Evolutionary conservation across 202 grass and related monocot genomes (phyloP).

Genomic region (Setaria italica): DNA sequence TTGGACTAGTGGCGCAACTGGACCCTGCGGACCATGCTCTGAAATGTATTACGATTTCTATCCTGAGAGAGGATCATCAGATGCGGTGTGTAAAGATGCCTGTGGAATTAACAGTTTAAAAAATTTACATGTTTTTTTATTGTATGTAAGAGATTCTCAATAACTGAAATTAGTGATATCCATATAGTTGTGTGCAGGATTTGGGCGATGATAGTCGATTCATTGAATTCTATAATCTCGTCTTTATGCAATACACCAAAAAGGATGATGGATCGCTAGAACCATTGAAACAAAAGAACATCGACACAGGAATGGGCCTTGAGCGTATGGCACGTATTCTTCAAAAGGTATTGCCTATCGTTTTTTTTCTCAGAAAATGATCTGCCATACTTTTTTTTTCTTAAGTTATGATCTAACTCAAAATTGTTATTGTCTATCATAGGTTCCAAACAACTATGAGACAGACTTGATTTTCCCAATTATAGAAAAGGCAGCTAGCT

Average conservation of each 20-base stretch:
- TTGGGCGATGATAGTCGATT: constrained; percentile 91
- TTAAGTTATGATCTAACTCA: constrained; percentile 32
- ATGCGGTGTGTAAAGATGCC: constrained; percentile 71
- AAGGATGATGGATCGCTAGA: constrained; percentile 92
- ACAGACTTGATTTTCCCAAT: constrained; percentile 96
- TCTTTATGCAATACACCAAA: constrained; percentile 99
- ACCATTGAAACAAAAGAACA: constrained; percentile 90
- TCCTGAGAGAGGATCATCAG: constrained; percentile 75
- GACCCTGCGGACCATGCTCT: constrained; percentile 96
- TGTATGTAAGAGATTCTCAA: constrained; percentile 28
- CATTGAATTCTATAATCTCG: constrained; percentile 99
- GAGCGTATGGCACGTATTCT: constrained; percentile 96
- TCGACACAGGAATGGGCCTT: constrained; percentile 97
- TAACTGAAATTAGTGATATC: constrained; percentile 71
- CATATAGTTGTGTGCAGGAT: constrained; percentile 90
- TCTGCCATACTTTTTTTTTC: constrained; percentile 22
- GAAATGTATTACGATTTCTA: constrained; percentile 99
- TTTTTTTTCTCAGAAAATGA: constrained; percentile 12
- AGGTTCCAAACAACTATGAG: constrained; percentile 99
- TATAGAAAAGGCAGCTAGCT: constrained; percentile 80
- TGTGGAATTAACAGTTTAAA: constrained; percentile 29
- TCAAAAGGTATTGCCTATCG: constrained; percentile 71
- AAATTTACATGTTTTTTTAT: constrained; percentile 37
- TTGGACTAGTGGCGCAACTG: constrained; percentile 91
- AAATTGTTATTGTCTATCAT: constrained; percentile 26